Evolutionary conservation across 306 rosid species (phyloP).

Genomic region (Hippophae tibetana): DNA sequence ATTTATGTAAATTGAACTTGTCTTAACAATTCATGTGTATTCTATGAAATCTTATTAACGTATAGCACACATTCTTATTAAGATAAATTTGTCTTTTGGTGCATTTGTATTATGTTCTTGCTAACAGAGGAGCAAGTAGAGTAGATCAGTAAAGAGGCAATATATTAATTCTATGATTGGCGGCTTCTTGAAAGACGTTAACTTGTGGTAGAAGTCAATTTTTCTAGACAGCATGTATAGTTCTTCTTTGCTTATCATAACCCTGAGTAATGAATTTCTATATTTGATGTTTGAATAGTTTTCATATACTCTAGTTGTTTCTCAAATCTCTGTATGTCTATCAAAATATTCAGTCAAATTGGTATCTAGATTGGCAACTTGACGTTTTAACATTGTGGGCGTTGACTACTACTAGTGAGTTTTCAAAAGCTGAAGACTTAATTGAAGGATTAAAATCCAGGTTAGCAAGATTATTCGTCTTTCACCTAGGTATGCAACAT

Average conservation of each 20-base stretch:
- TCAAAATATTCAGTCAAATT: constrained; percentile 42
- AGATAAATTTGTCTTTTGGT: no score
- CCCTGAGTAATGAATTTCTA: neutral
- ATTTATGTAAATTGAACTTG: no score
- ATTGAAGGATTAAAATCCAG: constrained; percentile 56
- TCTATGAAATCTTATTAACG: no score
- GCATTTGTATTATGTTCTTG: no score
- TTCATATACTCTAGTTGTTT: neutral
- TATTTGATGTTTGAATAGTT: neutral
- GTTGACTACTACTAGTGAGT: constrained; percentile 46
- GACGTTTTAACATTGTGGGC: constrained; percentile 63
- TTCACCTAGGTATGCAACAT: neutral
- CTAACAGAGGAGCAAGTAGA: no score
- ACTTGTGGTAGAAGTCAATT: no score
- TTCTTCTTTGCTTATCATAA: neutral
- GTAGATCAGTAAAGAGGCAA: no score
- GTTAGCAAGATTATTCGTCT: constrained; percentile 30
- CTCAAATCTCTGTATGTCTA: constrained; percentile 7
- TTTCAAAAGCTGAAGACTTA: constrained; percentile 54
- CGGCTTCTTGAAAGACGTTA: no score
- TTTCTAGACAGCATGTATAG: no score
- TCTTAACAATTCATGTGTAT: no score
- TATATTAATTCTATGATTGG: no score
- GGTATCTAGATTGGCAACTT: constrained; percentile 78
- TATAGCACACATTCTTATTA: no score